A percentile compares a stretch with the other conserved stretches of the same genome.
Evolutionary conservation across 176 grass and related monocot genomes (phyloP).

Genomic region (Poa annua): DNA sequence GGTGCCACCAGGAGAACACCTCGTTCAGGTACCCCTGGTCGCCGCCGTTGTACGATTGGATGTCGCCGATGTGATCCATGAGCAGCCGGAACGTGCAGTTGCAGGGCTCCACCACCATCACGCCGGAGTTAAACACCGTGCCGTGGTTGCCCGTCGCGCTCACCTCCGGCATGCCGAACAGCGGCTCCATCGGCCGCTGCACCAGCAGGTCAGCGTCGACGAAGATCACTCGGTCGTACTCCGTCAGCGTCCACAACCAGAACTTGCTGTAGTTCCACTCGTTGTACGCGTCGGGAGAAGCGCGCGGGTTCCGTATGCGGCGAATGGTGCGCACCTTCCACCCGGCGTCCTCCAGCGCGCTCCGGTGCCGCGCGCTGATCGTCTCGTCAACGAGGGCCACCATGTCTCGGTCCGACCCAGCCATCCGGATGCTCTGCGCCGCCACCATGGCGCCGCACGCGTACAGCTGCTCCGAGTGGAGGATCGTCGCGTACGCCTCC

Average conservation of each 20-base stretch:
- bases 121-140: constrained; percentile 55
- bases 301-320: constrained; percentile 48
- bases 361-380: constrained; percentile 37
- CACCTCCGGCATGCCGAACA: constrained; percentile 52
- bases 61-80: constrained; percentile 49
- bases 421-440: constrained; percentile 53
- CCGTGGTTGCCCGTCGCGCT: constrained; percentile 58
- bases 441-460: constrained; percentile 55
- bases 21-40: constrained; percentile 73
- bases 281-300: constrained; percentile 46
- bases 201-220: constrained; percentile 66
- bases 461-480: constrained; percentile 59
- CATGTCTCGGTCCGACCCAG: constrained; percentile 44
- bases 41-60: constrained; percentile 62
- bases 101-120: constrained; percentile 69
- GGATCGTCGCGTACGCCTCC: constrained; percentile 61
- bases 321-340: constrained; percentile 50
- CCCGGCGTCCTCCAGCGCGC: constrained; percentile 36
- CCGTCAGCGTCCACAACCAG: constrained; percentile 59
- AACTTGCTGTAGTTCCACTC: constrained; percentile 73
- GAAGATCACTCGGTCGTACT: constrained; percentile 55
- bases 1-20: constrained; percentile 70
- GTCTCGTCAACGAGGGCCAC: constrained; percentile 58
- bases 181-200: constrained; percentile 34
- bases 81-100: constrained; percentile 55